Evolutionary conservation across 108 stramenopile species (phyloP), one percentile per base, ranked within the genome.

Genomic region (Nitzschia sp.): DNA sequence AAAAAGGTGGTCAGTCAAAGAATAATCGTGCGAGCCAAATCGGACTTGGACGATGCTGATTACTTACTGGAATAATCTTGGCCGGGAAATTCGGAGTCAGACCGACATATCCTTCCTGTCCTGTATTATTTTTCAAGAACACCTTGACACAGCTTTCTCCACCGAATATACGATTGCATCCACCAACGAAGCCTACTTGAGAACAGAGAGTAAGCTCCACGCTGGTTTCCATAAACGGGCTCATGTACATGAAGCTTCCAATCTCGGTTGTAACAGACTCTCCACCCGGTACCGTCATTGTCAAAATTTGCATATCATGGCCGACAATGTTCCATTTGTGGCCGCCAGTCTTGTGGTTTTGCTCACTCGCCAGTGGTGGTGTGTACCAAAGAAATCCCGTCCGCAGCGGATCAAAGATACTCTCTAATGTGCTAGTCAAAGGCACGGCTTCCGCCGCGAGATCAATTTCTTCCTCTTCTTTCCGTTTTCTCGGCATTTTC

Each of bases 11-110:
- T 30, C 46, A 50, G 13, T 16, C 16, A 16, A 13, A 16, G 15
- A 45, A 16, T 45, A 16, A 45, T 13, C 44, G 13, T 45, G 22
- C 3, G 22, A 26, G 2, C 25, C 27, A 61, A 8, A 33, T 22
- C 6, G 19, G 25, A 33, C 8, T 41, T n/a, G n/a, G n/a, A n/a
- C n/a, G n/a, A n/a, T n/a, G n/a, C n/a, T n/a, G n/a, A 57, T 6
- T 16, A 63, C 61, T 3, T 65, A 83, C 29, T 15, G 80, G 79
- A 32, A 82, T 36, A 34, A 85, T 77, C 66, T 79, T 86, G 66
- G 85, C 80, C 11, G 85, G 85, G 68, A 68, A 81, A 57, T 82
- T 82, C 52, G 85, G 77, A 23, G 85, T 86, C 16, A 86, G 19
- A 9, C 80, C 82, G 3, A 80, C 82, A 53, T 80, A 83, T 29